Conservation (phyloP, 306 rosid genomes). For the Castanea mollissima region DNA sequence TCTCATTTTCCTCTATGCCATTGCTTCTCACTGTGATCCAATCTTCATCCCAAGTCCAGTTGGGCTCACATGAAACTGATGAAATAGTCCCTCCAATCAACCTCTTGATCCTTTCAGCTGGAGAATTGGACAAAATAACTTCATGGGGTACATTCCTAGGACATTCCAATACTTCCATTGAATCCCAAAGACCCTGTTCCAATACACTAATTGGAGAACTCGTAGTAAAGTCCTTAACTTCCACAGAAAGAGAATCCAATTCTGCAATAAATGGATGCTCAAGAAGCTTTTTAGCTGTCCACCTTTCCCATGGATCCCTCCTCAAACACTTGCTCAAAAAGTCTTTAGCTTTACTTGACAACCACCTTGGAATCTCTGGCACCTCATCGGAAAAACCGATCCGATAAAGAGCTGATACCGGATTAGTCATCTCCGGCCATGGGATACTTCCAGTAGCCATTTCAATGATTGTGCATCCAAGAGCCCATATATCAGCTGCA, state of each 20-base stretch:
- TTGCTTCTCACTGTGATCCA: constrained; percentile 47
- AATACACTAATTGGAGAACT: constrained; percentile 51
- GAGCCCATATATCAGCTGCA: constrained; percentile 51
- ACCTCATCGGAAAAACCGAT: constrained; percentile 38
- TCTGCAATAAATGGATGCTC: constrained; percentile 46
- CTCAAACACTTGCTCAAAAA: constrained; percentile 42
- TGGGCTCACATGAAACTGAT: constrained; percentile 1
- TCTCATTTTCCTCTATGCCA: not conserved
- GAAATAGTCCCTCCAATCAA: constrained; percentile 22
- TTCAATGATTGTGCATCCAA: constrained; percentile 60
- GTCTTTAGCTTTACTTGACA: constrained; percentile 40
- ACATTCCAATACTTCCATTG: constrained; percentile 23
- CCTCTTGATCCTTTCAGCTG: constrained; percentile 32
- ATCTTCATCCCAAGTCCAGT: constrained; percentile 33
- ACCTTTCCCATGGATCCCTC: constrained; percentile 41
- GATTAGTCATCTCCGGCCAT: constrained; percentile 37
- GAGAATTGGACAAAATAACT: constrained; percentile 18
- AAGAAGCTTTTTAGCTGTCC: constrained; percentile 42
- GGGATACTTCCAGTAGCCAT: constrained; percentile 48
- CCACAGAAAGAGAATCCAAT: constrained; percentile 4
- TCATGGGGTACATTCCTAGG: constrained; percentile 14
- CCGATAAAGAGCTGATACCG: constrained; percentile 40
- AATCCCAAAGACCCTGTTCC: constrained; percentile 45
- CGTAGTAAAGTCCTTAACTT: constrained; percentile 6
- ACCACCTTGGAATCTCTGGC: constrained; percentile 35